phyloP scores from a whole-genome alignment of 805 yeast species.

The Saturnispora galanensis region DNA sequence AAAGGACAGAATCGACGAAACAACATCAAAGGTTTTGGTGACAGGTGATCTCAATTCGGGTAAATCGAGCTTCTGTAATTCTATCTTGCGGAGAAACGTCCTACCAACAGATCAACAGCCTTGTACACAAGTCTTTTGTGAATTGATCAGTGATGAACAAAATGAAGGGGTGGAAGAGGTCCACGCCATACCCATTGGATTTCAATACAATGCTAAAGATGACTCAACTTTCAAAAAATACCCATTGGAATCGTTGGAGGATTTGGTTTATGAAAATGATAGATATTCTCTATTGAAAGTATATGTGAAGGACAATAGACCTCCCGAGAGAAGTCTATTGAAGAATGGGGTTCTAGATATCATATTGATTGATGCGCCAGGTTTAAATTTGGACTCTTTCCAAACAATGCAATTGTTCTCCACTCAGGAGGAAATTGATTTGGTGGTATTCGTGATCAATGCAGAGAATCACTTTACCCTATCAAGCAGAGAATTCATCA shows the following conservation, averaged over 20 bases:
- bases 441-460: constrained; percentile 90
- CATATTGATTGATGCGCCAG: constrained; percentile 93
- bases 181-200: constrained; percentile 70
- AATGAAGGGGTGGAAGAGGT: constrained; percentile 78
- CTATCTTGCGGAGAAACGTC: constrained; percentile 63
- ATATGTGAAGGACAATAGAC: constrained; percentile 69
- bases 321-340: constrained; percentile 57
- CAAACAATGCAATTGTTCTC: constrained; percentile 94
- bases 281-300: constrained; percentile 65
- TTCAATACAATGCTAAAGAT: constrained; percentile 42
- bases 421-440: constrained; percentile 93
- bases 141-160: constrained; percentile 74
- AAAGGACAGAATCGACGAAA: constrained; percentile 79
- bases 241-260: constrained; percentile 47
- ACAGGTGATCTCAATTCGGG: constrained; percentile 98
- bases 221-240: constrained; percentile 55
- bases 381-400: constrained; percentile 83
- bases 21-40: constrained; percentile 85
- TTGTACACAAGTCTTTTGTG: constrained; percentile 92
- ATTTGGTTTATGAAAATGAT: constrained; percentile 66
- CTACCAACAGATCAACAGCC: constrained; percentile 98
- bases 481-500: constrained; percentile 87
- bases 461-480: constrained; percentile 94
- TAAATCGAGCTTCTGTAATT: constrained; percentile 91
- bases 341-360: constrained; percentile 90